Evolutionary conservation across 768 basidiomycete genomes (phyloP).

Genomic region (Leccinum aurantiacum): DNA sequence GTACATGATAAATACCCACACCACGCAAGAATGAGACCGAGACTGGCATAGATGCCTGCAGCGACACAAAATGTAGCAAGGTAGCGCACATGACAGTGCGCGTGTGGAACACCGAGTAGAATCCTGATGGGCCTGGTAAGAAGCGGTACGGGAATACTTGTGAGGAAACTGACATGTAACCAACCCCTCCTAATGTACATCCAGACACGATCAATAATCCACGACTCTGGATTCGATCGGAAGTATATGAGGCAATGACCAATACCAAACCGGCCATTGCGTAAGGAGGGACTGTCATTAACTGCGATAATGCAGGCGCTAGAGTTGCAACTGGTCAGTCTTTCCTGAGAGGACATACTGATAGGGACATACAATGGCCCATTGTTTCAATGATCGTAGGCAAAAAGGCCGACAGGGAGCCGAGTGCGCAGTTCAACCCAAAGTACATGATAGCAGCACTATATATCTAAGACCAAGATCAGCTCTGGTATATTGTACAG

Average conservation of each 20-base stretch:
- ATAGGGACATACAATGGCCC: constrained; percentile 40
- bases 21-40: constrained; percentile 49
- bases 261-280: constrained; percentile 42
- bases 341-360: not conserved
- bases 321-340: constrained; percentile 4
- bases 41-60: constrained; percentile 44
- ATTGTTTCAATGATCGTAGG: constrained; percentile 56
- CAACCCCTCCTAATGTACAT: constrained; percentile 37
- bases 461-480: constrained; percentile 35
- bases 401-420: constrained; percentile 52
- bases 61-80: constrained; percentile 48
- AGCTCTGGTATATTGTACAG: not conserved
- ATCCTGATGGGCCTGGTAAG: constrained; percentile 23
- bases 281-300: constrained; percentile 57
- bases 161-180: constrained; percentile 38
- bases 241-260: constrained; percentile 37
- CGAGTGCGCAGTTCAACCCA: constrained; percentile 47
- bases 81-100: constrained; percentile 39
- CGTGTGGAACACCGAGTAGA: constrained; percentile 34
- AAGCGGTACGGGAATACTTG: not conserved
- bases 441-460: constrained; percentile 50
- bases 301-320: constrained; percentile 47
- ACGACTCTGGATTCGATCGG: constrained; percentile 46
- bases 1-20: constrained; percentile 33
- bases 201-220: constrained; percentile 36